phyloP scores from a whole-genome alignment of 257 asterid species.

The Ligustrum vulgare region DNA sequence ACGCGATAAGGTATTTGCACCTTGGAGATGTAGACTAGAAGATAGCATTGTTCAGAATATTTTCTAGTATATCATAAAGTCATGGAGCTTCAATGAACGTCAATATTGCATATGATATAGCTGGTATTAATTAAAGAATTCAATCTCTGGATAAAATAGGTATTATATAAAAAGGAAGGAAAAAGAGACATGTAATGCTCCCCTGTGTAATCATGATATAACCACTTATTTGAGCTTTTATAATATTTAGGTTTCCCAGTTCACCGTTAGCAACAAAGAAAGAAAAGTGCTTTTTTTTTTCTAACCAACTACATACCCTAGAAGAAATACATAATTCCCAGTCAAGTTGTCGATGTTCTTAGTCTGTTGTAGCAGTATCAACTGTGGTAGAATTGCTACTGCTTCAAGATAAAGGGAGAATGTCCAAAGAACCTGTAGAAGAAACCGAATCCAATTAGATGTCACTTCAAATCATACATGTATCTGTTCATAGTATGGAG shows the following conservation, averaged over 20 bases:
- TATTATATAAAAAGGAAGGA: not conserved
- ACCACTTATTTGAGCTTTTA: not conserved
- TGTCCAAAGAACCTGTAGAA: constrained; percentile 40
- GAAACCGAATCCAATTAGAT: not conserved
- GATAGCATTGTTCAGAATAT: not conserved
- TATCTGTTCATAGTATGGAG: not conserved
- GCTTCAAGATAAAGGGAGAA: constrained; percentile 54
- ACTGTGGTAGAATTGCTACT: constrained; percentile 51
- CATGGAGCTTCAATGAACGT: not conserved
- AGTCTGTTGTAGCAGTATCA: constrained; percentile 43
- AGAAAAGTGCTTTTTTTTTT: not conserved
- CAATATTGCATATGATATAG: not conserved
- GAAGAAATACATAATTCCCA: constrained; percentile 49
- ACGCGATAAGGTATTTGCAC: not conserved
- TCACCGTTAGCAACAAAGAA: not conserved
- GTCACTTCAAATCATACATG: not conserved
- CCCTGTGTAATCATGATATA: not conserved
- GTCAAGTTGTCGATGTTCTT: constrained; percentile 51
- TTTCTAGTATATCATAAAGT: not conserved
- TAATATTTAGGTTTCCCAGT: not conserved
- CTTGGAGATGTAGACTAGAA: not conserved
- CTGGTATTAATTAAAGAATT: not conserved
- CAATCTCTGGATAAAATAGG: not conserved
- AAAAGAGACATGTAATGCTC: not conserved
- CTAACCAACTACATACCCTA: constrained; percentile 35